These are phyloP conservation scores for Irineochytrium annulatum DNA, from an alignment of 192 early-diverging fungal genomes.

Conservation along the genomic window DNA sequence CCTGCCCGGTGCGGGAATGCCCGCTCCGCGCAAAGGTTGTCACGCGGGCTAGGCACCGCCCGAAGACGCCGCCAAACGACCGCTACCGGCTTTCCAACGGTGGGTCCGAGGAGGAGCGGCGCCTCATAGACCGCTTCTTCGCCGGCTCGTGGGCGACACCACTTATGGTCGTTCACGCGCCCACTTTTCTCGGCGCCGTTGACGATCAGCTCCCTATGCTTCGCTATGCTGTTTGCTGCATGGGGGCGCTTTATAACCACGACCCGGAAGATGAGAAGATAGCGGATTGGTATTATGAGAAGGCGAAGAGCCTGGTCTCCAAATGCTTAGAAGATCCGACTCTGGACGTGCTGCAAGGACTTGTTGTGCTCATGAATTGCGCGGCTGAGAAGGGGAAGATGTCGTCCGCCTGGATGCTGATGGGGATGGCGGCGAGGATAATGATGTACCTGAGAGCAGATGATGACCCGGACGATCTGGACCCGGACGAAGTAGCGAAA, in stretches of 20 bases:
- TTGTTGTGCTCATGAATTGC: neutral
- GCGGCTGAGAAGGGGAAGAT: slow-evolving; percentile 1
- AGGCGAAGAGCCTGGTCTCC: neutral
- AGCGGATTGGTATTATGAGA: neutral
- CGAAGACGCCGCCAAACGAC: too few species aligned
- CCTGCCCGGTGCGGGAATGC: too few species aligned
- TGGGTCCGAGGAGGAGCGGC: too few species aligned
- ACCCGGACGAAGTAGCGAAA: neutral
- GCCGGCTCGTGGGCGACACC: too few species aligned
- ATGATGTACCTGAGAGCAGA: neutral
- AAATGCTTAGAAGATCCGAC: neutral
- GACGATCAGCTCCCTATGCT: too few species aligned
- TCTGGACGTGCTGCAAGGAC: neutral
- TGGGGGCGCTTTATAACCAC: neutral
- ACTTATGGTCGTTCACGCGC: too few species aligned
- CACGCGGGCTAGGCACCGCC: too few species aligned
- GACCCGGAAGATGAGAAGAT: neutral
- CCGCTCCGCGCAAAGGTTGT: too few species aligned
- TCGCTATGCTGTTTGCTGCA: slow-evolving; percentile 5
- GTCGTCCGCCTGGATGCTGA: slow-evolving; percentile 1
- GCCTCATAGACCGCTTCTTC: too few species aligned
- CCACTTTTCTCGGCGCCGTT: too few species aligned
- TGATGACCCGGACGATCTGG: neutral
- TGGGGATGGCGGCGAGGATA: neutral
- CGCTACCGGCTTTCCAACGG: too few species aligned